Conservation (phyloP, 257 asterid species). For the Haberlea rhodopensis region DNA sequence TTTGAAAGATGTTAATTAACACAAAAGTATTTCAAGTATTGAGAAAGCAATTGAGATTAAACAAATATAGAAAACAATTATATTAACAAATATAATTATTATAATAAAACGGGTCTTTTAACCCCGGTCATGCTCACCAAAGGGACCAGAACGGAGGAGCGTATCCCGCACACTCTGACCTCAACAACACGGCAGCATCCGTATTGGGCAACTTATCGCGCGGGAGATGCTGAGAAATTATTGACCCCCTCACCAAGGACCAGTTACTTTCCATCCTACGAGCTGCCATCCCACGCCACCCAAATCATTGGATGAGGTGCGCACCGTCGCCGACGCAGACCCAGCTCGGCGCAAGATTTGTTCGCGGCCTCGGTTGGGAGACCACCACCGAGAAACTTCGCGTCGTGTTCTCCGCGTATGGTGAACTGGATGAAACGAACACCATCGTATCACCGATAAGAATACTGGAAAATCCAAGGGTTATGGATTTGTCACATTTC, state of each 20-base stretch:
- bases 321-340: constrained; percentile 84
- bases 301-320: constrained; percentile 69
- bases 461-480: constrained; percentile 76
- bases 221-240: constrained; percentile 71
- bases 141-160: constrained; percentile 79
- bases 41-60: no score
- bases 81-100: no score
- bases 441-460: constrained; percentile 81
- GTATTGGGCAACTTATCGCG: constrained; percentile 43
- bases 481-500: constrained; percentile 81
- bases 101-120: no score
- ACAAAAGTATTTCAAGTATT: no score
- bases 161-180: constrained; percentile 38
- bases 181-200: constrained; percentile 28
- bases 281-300: constrained; percentile 69
- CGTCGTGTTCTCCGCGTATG: constrained; percentile 58
- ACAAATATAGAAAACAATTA: no score
- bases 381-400: constrained; percentile 84
- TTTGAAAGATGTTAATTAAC: no score
- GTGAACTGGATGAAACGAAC: constrained; percentile 83
- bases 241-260: constrained; percentile 71
- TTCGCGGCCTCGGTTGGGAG: constrained; percentile 98
- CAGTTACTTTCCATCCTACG: constrained; percentile 73
- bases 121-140: no score
- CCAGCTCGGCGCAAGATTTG: constrained; percentile 70